Percentiles rank a stretch among this genome's conserved stretches.
Conservation (phyloP, 2,329 filamentous ascomycete genomes). For the Huntiella abstrusa region DNA sequence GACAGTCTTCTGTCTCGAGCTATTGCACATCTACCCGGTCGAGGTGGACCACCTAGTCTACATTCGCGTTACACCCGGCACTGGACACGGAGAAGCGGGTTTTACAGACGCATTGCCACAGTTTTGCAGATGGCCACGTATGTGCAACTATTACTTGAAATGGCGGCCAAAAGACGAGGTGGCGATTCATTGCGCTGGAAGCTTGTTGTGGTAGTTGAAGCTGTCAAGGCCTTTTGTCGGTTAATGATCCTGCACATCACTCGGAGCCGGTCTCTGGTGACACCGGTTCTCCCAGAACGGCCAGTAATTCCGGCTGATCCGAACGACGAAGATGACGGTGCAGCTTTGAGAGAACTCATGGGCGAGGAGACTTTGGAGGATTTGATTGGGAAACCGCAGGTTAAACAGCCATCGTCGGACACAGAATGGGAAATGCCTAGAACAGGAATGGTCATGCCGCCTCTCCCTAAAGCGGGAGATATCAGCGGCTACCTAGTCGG, state of each 20-base stretch:
- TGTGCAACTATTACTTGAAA: constrained; percentile 91
- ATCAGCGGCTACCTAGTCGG: constrained; percentile 75
- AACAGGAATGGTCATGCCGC: constrained; percentile 70
- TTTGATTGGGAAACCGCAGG: constrained; percentile 37
- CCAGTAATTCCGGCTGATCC: constrained; percentile 46
- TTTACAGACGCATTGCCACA: constrained; percentile 68
- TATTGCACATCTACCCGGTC: constrained; percentile 28
- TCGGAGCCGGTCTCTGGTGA: constrained; percentile 62
- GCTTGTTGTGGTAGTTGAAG: constrained; percentile 67
- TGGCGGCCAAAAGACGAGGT: constrained; percentile 75
- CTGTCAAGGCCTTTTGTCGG: constrained; percentile 68
- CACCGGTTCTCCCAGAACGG: constrained; percentile 68
- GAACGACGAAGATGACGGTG: constrained; percentile 21
- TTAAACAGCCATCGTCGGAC: constrained; percentile 31
- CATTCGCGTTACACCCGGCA: constrained; percentile 49
- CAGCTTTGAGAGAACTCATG: constrained; percentile 25
- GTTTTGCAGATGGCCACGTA: constrained; percentile 82
- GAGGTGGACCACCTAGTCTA: constrained; percentile 25
- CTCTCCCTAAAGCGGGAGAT: constrained; percentile 60
- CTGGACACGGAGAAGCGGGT: constrained; percentile 41
- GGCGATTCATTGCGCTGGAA: constrained; percentile 70
- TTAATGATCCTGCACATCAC: constrained; percentile 67
- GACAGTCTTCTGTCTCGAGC: constrained; percentile 59
- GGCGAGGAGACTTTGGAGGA: constrained; percentile 19
- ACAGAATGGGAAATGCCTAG: constrained; percentile 83